A percentile compares a stretch with the other conserved stretches of the same genome.
Evolutionary conservation across 1,284 basidiomycete genomes (phyloP).

Genomic region (Phlebopus sp.): DNA sequence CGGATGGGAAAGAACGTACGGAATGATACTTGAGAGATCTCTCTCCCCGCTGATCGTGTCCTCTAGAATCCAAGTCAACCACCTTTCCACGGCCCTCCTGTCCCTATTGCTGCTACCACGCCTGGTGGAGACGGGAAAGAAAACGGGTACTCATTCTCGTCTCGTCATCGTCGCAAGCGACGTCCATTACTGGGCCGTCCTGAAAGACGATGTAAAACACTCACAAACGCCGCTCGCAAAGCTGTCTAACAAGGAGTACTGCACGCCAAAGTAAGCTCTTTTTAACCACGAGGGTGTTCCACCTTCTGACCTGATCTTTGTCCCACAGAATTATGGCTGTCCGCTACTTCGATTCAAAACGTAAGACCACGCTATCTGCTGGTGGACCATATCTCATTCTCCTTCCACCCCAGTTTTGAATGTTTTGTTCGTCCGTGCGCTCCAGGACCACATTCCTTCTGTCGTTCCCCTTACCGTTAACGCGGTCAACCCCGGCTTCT

Average conservation of each 20-base stretch:
- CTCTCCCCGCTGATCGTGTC: background rate
- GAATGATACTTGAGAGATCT: background rate
- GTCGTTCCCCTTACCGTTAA: conserved; percentile 33
- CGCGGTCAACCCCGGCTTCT: conserved; percentile 47
- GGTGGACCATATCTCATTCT: background rate
- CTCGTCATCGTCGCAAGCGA: conserved; percentile 36
- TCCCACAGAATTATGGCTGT: conserved; percentile 15
- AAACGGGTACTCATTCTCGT: conserved; percentile 30
- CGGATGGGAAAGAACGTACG: conserved; percentile 40
- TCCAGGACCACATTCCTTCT: conserved; percentile 19
- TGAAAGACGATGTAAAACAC: conserved; percentile 23
- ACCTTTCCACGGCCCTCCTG: conserved; percentile 38
- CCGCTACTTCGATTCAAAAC: conserved; percentile 20
- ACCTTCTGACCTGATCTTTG: background rate
- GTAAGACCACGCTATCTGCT: conserved; percentile 8
- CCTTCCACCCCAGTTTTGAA: conserved; percentile 20
- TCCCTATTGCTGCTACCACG: conserved; percentile 41
- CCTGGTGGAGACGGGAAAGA: conserved; percentile 36
- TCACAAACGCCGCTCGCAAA: conserved; percentile 30
- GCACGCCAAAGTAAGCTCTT: conserved; percentile 21
- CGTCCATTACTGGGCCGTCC: conserved; percentile 21
- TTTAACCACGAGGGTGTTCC: too few relatives aligned
- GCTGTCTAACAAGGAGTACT: conserved; percentile 32
- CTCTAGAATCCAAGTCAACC: conserved; percentile 42
- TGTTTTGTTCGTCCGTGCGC: conserved; percentile 24